Evolutionary conservation across 352 stramenopile species (phyloP), one percentile per base, ranked within the genome.

Genomic region (Labyrinthula sp.): DNA sequence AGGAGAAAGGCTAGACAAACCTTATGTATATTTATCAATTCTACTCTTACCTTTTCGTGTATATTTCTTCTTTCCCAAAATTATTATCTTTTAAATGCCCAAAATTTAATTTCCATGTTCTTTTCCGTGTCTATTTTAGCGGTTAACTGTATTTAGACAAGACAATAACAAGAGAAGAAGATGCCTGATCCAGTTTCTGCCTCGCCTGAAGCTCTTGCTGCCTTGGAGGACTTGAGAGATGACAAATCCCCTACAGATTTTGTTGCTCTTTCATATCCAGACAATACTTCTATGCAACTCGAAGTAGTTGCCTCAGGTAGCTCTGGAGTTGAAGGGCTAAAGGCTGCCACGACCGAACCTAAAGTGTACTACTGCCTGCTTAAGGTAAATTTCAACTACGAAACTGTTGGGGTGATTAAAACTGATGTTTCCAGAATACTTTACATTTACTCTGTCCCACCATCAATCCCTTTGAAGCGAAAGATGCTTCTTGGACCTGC

Each of bases 361-460:
- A 49, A 59, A 29, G 38, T 59, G 3, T 36, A 23, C 7, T 59
- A 59, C 28, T 47, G 8, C 0, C 38, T 59, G 7, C 17, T 59
- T 21, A 10, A 49, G 6, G 10, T 36, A 20, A 27, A 45, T 9
- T 59, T 59, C 9, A 57, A 18, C 10, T 58, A 22, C 37, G 52
- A 59, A 27, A 59, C 49, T 27, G 47, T 59, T 4, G 52, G 52
- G 21, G 30, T 60, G 21, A 41, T 59, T 15, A 7, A 9, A 5
- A 34, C 52, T 7, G 52, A 59, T 17, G 60, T 49, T 15, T 40
- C 38, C 10, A 59, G 60, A 29, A 60, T 59, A 38, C 26, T 59
- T 15, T 59, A 45, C 22, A 22, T 59, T 9, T 18, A 40, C 27
- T 59, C 47, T 47, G 43, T 39, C 12, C 52, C 52, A 10, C 47